phyloP scores from a whole-genome alignment of 495 filamentous ascomycete species.

The Penicillium cataractarum region DNA sequence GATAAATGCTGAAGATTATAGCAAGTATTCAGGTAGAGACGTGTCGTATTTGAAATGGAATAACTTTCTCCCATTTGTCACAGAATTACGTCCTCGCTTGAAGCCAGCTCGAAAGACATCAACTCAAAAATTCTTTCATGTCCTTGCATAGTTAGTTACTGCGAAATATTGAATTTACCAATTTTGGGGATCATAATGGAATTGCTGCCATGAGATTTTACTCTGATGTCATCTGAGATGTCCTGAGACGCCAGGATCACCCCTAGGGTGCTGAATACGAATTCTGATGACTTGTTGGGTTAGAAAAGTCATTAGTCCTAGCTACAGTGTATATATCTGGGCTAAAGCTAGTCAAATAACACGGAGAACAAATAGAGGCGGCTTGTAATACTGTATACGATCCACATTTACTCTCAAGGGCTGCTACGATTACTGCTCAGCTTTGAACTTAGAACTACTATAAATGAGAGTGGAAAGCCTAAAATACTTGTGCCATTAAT shows the following conservation, averaged over 20 bases:
- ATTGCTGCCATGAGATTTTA: no score
- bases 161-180: neutral
- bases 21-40: slow-evolving; percentile 3
- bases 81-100: neutral
- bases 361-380: neutral
- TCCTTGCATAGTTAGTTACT: neutral
- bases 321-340: neutral
- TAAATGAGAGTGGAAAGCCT: no score
- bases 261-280: neutral
- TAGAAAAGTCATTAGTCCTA: neutral
- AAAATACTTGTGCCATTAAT: no score
- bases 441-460: no score
- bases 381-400: neutral
- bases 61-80: neutral
- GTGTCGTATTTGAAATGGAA: slow-evolving; percentile 5
- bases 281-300: neutral
- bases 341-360: neutral
- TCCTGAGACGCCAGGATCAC: neutral
- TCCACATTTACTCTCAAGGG: no score
- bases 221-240: neutral
- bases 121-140: neutral
- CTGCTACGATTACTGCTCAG: no score
- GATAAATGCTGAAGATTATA: slow-evolving; percentile 1
- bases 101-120: neutral
- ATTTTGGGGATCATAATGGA: no score